Conservation (phyloP, 2,329 filamentous ascomycete genomes). For the Diaporthe citrichinensis region DNA sequence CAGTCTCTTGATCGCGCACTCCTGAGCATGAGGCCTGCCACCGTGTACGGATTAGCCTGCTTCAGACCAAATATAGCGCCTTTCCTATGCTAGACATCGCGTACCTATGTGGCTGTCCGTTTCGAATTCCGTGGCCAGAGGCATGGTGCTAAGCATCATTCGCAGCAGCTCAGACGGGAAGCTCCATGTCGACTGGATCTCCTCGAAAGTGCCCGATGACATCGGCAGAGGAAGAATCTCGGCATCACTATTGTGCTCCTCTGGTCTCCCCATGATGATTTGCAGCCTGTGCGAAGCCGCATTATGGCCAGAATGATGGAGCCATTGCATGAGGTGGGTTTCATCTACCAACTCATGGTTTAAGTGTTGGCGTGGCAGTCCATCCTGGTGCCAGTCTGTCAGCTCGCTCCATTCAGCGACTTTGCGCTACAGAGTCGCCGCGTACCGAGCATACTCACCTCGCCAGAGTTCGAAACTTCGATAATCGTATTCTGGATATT, state of each 20-base stretch:
- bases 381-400: background rate
- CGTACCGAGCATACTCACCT: background rate
- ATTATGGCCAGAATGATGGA: background rate
- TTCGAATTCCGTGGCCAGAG: background rate
- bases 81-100: background rate
- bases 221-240: background rate
- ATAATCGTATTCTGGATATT: background rate
- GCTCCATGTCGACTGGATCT: background rate
- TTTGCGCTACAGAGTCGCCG: background rate
- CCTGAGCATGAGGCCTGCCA: background rate
- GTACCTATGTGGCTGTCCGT: background rate
- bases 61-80: background rate
- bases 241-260: background rate
- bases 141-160: background rate
- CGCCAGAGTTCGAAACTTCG: background rate
- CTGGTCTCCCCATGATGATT: background rate
- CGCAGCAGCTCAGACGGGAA: background rate
- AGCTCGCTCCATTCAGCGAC: background rate
- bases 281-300: background rate
- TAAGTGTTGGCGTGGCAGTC: background rate
- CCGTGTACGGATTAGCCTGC: background rate
- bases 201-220: background rate
- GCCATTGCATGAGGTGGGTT: background rate
- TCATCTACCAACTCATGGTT: background rate
- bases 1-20: background rate